Percentiles rank a stretch among this genome's conserved stretches.
These are phyloP conservation scores for Pterocarpus macrocarpus DNA, from an alignment of 306 rosid genomes.

Conservation along the genomic window DNA sequence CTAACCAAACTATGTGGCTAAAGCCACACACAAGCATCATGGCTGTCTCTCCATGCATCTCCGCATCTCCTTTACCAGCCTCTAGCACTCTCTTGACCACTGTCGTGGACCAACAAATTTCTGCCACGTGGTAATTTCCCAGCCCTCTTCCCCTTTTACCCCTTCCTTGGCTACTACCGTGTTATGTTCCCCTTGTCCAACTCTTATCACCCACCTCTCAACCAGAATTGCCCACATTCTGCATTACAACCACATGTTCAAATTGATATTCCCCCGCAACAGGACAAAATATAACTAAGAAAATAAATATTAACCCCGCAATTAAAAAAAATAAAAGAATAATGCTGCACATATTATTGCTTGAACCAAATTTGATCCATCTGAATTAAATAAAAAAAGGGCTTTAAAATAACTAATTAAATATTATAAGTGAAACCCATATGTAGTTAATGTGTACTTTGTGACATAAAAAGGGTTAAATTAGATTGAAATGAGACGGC, in stretches of 20 bases:
- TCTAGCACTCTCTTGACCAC: conserved; percentile 9
- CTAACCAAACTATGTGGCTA: conserved; percentile 38
- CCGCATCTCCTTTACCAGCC: conserved; percentile 26
- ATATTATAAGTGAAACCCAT: neutral
- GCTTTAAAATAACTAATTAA: neutral
- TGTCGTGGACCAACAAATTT: conserved; percentile 56
- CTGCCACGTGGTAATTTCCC: conserved; percentile 36
- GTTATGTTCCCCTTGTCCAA: conserved; percentile 45
- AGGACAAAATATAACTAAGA: conserved; percentile 1
- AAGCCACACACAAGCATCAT: conserved; percentile 52
- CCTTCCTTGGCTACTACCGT: conserved; percentile 19
- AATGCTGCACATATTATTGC: neutral
- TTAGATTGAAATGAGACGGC: neutral
- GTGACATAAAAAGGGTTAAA: conserved; percentile 7
- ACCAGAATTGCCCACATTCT: conserved; percentile 38
- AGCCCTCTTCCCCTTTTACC: conserved; percentile 35
- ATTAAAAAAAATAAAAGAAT: neutral
- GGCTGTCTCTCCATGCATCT: conserved; percentile 8
- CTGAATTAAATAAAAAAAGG: neutral
- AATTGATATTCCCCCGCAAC: conserved; percentile 43
- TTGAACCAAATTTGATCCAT: neutral
- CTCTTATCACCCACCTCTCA: conserved; percentile 43
- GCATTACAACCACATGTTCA: conserved; percentile 58
- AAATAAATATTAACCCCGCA: neutral
- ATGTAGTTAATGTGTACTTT: neutral